These are phyloP conservation scores for Mycosphaerella arachidis DNA, from an alignment of 2,329 filamentous ascomycete species.

Conservation along the genomic window DNA sequence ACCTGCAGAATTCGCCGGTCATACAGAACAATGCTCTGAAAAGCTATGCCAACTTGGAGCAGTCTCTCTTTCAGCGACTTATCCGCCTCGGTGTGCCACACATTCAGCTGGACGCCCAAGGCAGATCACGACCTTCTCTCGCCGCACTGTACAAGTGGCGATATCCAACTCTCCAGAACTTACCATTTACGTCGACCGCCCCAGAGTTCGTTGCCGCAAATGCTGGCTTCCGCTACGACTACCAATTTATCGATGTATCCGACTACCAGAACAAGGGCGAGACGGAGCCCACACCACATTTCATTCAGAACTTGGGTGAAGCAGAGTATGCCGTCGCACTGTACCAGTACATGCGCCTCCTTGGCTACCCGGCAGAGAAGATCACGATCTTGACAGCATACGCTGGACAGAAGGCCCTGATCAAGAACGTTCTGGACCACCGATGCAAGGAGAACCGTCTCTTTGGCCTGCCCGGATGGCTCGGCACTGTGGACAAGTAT, in stretches of 20 bases:
- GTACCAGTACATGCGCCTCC: conserved; percentile 93
- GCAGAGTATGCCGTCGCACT: conserved; percentile 95
- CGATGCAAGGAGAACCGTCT: conserved; percentile 77
- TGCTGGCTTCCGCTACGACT: conserved; percentile 87
- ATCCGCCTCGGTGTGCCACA: conserved; percentile 89
- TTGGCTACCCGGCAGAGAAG: conserved; percentile 78
- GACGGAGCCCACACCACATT: conserved; percentile 84
- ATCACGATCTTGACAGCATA: conserved; percentile 93
- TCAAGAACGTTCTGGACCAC: conserved; percentile 78
- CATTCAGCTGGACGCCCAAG: conserved; percentile 87
- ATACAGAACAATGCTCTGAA: conserved; percentile 92
- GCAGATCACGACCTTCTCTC: conserved; percentile 80
- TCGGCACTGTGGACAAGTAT: conserved; percentile 97
- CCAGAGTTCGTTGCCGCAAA: conserved; percentile 77
- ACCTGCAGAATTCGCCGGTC: conserved; percentile 93
- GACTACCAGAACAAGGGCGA: conserved; percentile 91
- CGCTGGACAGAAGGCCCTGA: conserved; percentile 82
- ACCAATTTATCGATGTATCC: conserved; percentile 92
- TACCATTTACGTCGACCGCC: conserved; percentile 66
- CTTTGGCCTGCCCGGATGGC: conserved; percentile 83
- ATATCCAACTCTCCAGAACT: conserved; percentile 73
- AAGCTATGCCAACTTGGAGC: conserved; percentile 92
- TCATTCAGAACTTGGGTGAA: conserved; percentile 93
- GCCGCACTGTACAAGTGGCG: conserved; percentile 91
- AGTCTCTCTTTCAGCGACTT: conserved; percentile 87